Percentiles rank a stretch among this genome's conserved stretches.
Conservation (phyloP, 2,329 filamentous ascomycete genomes). For the Arthroderma sp. region DNA sequence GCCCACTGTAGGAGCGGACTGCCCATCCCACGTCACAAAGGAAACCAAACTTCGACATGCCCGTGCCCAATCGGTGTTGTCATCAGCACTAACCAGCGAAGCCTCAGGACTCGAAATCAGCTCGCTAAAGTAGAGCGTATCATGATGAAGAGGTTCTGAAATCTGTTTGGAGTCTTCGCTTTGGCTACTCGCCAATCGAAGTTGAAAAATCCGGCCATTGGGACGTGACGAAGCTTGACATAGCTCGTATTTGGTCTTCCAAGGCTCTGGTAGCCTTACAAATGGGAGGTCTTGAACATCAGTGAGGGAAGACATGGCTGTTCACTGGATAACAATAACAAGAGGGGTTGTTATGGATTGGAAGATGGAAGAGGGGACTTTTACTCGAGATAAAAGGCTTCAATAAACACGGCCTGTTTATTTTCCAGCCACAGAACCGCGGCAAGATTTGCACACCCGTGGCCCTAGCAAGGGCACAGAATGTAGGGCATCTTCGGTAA, state of each 20-base stretch:
- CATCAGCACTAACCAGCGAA: constrained; percentile 13
- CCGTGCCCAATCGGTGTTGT: constrained; percentile 30
- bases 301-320: constrained; percentile 4
- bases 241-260: constrained; percentile 14
- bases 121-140: constrained; percentile 20
- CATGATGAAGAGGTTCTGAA: constrained; percentile 18
- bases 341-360: too few species aligned
- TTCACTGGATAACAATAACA: too few species aligned
- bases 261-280: constrained; percentile 14
- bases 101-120: constrained; percentile 14
- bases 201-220: constrained; percentile 10
- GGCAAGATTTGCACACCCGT: too few species aligned
- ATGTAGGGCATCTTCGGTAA: too few species aligned
- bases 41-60: constrained; percentile 20
- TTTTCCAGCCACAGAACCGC: too few species aligned
- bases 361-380: too few species aligned
- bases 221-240: constrained; percentile 8
- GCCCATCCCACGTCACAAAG: constrained; percentile 21
- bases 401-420: too few species aligned
- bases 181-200: constrained; percentile 12
- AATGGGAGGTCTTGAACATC: constrained; percentile 9
- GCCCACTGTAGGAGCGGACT: constrained; percentile 18
- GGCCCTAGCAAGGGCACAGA: too few species aligned
- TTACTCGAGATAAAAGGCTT: too few species aligned
- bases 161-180: constrained; percentile 10